These are phyloP conservation scores for Meripilus lineatus DNA, from an alignment of 1,284 basidiomycete species.

Conservation along the genomic window DNA sequence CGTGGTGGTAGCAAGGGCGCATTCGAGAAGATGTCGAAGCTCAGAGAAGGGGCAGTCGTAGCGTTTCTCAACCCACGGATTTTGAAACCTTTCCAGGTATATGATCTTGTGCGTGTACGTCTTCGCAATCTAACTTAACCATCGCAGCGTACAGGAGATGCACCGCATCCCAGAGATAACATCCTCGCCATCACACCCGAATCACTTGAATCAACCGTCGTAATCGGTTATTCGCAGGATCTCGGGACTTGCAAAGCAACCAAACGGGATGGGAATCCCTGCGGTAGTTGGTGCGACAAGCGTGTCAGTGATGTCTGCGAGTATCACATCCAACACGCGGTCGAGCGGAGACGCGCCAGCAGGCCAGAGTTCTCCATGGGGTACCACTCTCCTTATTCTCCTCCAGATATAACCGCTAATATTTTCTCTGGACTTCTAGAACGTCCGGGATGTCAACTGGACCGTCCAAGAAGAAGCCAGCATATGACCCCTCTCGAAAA, in stretches of 20 bases:
- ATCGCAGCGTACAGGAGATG: constrained; percentile 43
- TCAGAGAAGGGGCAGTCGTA: constrained; percentile 85
- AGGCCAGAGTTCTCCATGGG: constrained; percentile 82
- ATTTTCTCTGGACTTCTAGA: constrained; percentile 30
- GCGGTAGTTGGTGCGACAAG: constrained; percentile 86
- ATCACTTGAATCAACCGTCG: constrained; percentile 72
- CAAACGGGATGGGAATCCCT: constrained; percentile 76
- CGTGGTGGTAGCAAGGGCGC: constrained; percentile 89
- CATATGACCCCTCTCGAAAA: constrained; percentile 61
- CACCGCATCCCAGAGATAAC: constrained; percentile 75
- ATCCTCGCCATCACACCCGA: constrained; percentile 87
- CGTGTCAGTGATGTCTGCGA: constrained; percentile 83
- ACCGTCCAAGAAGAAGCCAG: constrained; percentile 45
- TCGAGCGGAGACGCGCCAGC: constrained; percentile 66
- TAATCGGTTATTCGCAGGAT: constrained; percentile 84
- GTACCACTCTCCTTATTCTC: constrained; percentile 36
- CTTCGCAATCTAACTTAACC: background rate
- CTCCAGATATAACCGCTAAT: constrained; percentile 4
- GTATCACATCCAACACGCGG: constrained; percentile 79
- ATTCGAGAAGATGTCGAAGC: constrained; percentile 82
- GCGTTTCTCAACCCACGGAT: constrained; percentile 88
- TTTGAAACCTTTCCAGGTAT: constrained; percentile 78
- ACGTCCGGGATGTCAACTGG: constrained; percentile 63
- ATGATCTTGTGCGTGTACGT: constrained; percentile 16
- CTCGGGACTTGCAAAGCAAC: constrained; percentile 78